phyloP scores from a whole-genome alignment of 306 rosid species.

The Acacia confusa region DNA sequence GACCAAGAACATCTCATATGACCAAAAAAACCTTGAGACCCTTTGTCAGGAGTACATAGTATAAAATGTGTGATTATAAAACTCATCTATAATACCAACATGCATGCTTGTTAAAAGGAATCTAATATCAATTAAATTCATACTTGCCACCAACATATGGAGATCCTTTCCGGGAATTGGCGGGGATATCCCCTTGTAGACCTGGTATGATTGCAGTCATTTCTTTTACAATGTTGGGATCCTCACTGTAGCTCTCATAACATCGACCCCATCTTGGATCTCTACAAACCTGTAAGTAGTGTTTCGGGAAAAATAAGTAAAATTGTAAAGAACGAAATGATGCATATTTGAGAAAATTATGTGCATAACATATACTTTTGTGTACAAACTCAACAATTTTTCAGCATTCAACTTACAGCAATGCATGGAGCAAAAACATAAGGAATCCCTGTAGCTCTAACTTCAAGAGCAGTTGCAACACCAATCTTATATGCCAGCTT shows the following conservation, averaged over 20 bases:
- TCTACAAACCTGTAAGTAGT: conserved; percentile 74
- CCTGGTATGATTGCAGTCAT: conserved; percentile 90
- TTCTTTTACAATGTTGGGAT: conserved; percentile 69
- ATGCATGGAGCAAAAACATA: conserved; percentile 95
- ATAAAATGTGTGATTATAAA: conserved; percentile 2
- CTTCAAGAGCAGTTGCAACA: conserved; percentile 94
- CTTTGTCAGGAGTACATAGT: background rate
- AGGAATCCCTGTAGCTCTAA: conserved; percentile 91
- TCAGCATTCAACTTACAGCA: conserved; percentile 56
- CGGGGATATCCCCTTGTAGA: conserved; percentile 80
- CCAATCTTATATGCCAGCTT: conserved; percentile 68
- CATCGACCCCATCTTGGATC: conserved; percentile 99
- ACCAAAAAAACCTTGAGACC: background rate
- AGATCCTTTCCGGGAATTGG: conserved; percentile 58
- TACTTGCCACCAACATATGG: conserved; percentile 92
- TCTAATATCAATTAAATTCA: conserved; percentile 31
- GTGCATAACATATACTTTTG: conserved; percentile 12
- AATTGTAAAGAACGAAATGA: conserved; percentile 8
- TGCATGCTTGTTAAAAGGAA: background rate
- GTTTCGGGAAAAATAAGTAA: conserved; percentile 34
- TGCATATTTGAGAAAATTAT: conserved; percentile 20
- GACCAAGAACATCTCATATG: background rate
- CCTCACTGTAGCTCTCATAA: conserved; percentile 98
- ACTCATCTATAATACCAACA: background rate
- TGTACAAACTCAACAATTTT: conserved; percentile 21